Base-by-base conservation (phyloP, 495 filamentous ascomycete genomes). In the Baudoinia panamericana region DNA sequence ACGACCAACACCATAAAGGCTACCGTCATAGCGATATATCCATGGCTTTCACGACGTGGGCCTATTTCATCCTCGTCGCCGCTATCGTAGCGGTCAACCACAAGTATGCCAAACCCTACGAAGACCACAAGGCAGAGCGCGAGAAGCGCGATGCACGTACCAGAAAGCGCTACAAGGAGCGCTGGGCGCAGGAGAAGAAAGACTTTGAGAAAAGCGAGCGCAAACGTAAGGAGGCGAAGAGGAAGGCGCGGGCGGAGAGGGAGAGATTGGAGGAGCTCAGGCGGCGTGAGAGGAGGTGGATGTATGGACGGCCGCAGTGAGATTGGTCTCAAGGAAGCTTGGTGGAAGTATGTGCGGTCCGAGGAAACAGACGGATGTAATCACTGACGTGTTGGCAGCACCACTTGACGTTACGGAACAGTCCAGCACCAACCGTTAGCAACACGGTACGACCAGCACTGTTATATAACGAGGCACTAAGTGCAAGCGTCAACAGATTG, bases 21-120 rank as follows among this genome's bases (percentile, higher is more conserved):
- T n/a, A n/a, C n/a, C n/a, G n/a, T n/a, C n/a, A n/a, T n/a, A n/a
- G n/a, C n/a, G n/a, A n/a, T n/a, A 30, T 15, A 25, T 5, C 29
- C 12, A 45, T 45, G 42, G 36, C 36, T 26, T 45, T 37, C 33
- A 12, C n/a, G 13, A 15, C 42, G 13, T 39, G 26, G 33, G n/a
- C 29, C n/a, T 45, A 38, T 34, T 9, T 23, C 11, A 11, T 45
- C 18, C 24, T 45, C n/a, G 20, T 45, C 28, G 9, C 22, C 13
- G 4, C 10, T 19, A 39, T 45, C 35, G 35, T 45, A 4, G 42
- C 42, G 13, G 8, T 37, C 8, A 45, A 45, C 29, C 42, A 45
- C 34, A n/a, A 21, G 9, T 38, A 16, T 15, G 42, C 24, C 25
- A 39, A 45, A 39, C 21, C 42, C 6, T 45, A 27, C 9, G 42